Evolutionary conservation across 352 stramenopile species (phyloP).

Genomic region (Phytopythium aichiense): DNA sequence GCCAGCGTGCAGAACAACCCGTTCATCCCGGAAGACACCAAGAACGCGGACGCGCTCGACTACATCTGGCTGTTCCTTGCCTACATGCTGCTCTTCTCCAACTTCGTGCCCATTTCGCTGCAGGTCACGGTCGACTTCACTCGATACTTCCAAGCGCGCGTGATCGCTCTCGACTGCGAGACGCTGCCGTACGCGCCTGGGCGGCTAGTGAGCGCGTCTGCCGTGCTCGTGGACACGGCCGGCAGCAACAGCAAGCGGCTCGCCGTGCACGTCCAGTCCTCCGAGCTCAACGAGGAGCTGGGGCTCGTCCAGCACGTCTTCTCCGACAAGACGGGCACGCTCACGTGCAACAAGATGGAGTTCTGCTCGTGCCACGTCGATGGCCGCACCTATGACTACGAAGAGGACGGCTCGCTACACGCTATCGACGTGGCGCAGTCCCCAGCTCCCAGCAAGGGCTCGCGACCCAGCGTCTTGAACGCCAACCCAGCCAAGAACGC

Average conservation of each 20-base stretch:
- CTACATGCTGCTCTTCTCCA: slow-evolving; percentile 91
- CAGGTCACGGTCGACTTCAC: slow-evolving; percentile 89
- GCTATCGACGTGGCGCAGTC: slow-evolving; percentile 13
- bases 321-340: slow-evolving; percentile 91
- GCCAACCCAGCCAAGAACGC: slow-evolving; percentile 14
- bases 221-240: background rate
- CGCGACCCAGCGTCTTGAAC: slow-evolving; percentile 2
- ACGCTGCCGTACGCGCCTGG: background rate
- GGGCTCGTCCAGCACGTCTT: slow-evolving; percentile 97
- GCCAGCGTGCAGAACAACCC: slow-evolving; percentile 28
- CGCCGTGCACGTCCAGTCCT: slow-evolving; percentile 64
- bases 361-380: slow-evolving; percentile 92
- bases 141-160: slow-evolving; percentile 72
- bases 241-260: slow-evolving; percentile 31
- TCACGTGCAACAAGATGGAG: slow-evolving; percentile 92
- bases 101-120: slow-evolving; percentile 92
- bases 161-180: slow-evolving; percentile 65
- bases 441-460: slow-evolving; percentile 2
- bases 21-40: slow-evolving; percentile 39
- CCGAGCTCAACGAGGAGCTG: slow-evolving; percentile 89
- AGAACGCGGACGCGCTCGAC: slow-evolving; percentile 25
- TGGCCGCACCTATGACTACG: slow-evolving; percentile 51
- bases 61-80: slow-evolving; percentile 56
- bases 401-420: slow-evolving; percentile 19
- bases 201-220: background rate